Percentiles rank a stretch among this genome's conserved stretches.
phyloP scores from a whole-genome alignment of 305 asterid genomes.

The Petunia hybrid region DNA sequence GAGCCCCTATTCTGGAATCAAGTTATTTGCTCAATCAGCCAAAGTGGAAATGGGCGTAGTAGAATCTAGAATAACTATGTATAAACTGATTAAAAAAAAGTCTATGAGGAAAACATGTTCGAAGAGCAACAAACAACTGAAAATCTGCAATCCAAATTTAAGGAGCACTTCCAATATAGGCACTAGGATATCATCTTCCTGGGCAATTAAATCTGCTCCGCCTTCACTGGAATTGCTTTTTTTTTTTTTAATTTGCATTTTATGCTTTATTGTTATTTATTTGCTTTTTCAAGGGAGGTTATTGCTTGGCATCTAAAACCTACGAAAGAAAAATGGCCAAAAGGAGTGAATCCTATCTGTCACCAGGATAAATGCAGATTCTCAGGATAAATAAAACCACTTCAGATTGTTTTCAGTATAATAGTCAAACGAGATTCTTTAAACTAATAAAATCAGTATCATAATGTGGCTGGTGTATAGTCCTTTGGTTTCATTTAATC shows the following conservation, averaged over 20 bases:
- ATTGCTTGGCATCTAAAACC: conserved; percentile 1
- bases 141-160: conserved; percentile 20
- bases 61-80: conserved; percentile 10
- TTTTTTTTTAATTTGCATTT: too few relatives aligned
- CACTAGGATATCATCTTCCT: background rate
- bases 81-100: conserved; percentile 15
- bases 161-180: background rate
- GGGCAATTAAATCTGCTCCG: background rate
- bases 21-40: conserved; percentile 41
- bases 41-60: background rate
- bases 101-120: conserved; percentile 1
- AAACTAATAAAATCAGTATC: background rate
- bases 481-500: background rate
- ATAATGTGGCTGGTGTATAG: background rate
- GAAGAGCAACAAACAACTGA: conserved; percentile 17
- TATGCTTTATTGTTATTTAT: background rate
- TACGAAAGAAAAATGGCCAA: background rate
- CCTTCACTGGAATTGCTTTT: background rate
- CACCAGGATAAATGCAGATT: background rate
- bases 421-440: background rate
- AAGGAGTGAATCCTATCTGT: background rate
- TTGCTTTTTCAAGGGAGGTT: background rate
- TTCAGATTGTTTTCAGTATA: background rate
- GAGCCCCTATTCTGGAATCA: conserved; percentile 64
- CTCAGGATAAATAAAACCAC: background rate